A percentile compares a stretch with the other conserved stretches of the same genome.
Conservation (phyloP, 2,329 filamentous ascomycete species). For the Stachybotrys chartarum region DNA sequence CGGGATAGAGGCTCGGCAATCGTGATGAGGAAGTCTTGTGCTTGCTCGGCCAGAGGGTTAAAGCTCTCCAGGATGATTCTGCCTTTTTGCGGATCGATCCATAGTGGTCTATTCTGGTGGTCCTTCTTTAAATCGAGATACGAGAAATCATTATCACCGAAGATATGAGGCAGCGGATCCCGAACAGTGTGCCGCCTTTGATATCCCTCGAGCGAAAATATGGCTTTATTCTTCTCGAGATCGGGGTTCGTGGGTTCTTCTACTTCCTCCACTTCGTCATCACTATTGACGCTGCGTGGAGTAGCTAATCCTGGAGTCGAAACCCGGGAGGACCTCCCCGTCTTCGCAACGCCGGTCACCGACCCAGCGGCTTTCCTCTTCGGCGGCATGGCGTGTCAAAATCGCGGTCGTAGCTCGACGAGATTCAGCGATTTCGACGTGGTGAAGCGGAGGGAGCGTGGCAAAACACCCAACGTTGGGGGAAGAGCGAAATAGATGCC, state of each 20-base stretch:
- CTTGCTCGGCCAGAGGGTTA: conserved; percentile 76
- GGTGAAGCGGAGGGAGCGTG: not conserved
- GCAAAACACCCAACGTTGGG: not conserved
- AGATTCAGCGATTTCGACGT: not conserved
- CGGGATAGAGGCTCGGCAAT: conserved; percentile 90
- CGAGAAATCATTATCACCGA: conserved; percentile 63
- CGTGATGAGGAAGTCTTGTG: conserved; percentile 91
- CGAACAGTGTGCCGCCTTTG: conserved; percentile 36
- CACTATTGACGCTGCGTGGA: conserved; percentile 49
- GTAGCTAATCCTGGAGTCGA: conserved; percentile 57
- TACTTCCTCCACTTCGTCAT: conserved; percentile 41
- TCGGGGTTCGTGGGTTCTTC: conserved; percentile 46
- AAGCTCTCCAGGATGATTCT: conserved; percentile 93
- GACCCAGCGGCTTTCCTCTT: conserved; percentile 60
- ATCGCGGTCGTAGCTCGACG: not conserved
- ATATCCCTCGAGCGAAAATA: conserved; percentile 48
- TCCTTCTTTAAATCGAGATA: conserved; percentile 78
- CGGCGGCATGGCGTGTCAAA: conserved; percentile 48
- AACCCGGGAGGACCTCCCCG: conserved; percentile 46
- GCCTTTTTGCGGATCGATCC: conserved; percentile 83
- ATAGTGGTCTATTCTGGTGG: conserved; percentile 82
- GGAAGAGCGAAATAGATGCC: not conserved
- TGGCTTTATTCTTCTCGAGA: conserved; percentile 51
- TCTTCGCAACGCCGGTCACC: conserved; percentile 43
- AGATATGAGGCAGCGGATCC: conserved; percentile 39